Evolutionary conservation across 345 rosid genomes (phyloP), one percentile per base, ranked within the genome.

Genomic region (Garcia nutans): DNA sequence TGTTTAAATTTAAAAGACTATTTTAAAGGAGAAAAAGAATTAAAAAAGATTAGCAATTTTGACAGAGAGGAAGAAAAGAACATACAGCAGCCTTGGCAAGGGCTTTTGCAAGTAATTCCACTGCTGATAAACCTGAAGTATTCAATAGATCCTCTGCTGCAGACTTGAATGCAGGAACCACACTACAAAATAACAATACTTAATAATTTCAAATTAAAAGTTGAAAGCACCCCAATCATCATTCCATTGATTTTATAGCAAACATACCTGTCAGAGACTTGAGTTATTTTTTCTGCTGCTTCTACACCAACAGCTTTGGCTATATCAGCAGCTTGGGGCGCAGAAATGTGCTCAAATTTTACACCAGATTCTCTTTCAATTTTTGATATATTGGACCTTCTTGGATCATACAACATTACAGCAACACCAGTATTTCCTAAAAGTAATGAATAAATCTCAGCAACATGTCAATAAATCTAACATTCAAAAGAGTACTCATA

Each of bases 341-440:
- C 98, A 79, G 89, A 78, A 13, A 92, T 42, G 72, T 88, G 93
- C 80, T 96, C 97, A 84, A 96, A 96, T 76, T 92, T 92, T 17
- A 96, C 91, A 55, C 99, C 99, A 62, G 98, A 86, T 82, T 93
- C 92, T 77, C 83, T 87, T 71, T 91, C 93, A 24, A 96, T 96
- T 83, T 56, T 93, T 31, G 98, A 85, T 70, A 93, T 52, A 63
- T 77, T 89, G 2, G 93, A 82, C 85, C 84, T 91, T 83, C 94
- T 89, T 52, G 99, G 90, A 77, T 96, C 99, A 78, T 82, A 93
- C 22, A 96, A 96, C 92, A 89, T 96, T 37, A 96, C 98, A 23
- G 99, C 98, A 74, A 96, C 89, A 42, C 99, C 97, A 78, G 90
- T 84, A 82, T 96, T 93, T 58, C 99, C 98, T 93, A 78, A 76